Percentiles rank a stretch among this genome's conserved stretches.
phyloP scores from a whole-genome alignment of 73 alveolate species.

The Blepharisma japonicum region DNA sequence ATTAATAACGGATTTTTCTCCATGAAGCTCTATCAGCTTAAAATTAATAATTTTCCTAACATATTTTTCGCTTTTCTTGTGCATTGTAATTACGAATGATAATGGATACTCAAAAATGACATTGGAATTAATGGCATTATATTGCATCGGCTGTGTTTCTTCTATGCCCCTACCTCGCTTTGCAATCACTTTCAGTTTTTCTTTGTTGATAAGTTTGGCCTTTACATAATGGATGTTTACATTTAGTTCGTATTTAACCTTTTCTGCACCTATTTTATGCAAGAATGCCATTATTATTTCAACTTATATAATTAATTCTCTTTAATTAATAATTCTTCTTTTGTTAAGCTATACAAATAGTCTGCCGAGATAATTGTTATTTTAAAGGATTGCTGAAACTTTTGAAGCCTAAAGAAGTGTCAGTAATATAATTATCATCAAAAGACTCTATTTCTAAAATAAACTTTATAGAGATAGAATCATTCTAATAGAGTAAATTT shows the following conservation, averaged over 20 bases:
- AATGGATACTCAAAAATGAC: background rate
- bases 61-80: slow-evolving; percentile 8
- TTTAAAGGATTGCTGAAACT: too few species aligned
- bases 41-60: background rate
- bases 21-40: background rate
- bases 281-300: too few species aligned
- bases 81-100: slow-evolving; percentile 12
- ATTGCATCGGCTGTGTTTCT: slow-evolving; percentile 13
- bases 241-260: background rate
- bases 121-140: background rate
- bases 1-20: background rate
- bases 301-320: too few species aligned
- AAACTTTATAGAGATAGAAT: too few species aligned
- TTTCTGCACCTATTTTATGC: slow-evolving; percentile 21
- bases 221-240: slow-evolving; percentile 1
- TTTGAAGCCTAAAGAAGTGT: too few species aligned
- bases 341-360: too few species aligned
- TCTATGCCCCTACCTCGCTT: background rate
- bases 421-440: too few species aligned
- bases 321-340: too few species aligned
- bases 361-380: too few species aligned
- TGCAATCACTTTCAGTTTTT: background rate
- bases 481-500: too few species aligned
- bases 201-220: too few species aligned
- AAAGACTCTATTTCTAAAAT: too few species aligned